Evolutionary conservation across 176 grass and related monocot genomes (phyloP), one percentile per base, ranked within the genome.

Genomic region (Carex littledalei): DNA sequence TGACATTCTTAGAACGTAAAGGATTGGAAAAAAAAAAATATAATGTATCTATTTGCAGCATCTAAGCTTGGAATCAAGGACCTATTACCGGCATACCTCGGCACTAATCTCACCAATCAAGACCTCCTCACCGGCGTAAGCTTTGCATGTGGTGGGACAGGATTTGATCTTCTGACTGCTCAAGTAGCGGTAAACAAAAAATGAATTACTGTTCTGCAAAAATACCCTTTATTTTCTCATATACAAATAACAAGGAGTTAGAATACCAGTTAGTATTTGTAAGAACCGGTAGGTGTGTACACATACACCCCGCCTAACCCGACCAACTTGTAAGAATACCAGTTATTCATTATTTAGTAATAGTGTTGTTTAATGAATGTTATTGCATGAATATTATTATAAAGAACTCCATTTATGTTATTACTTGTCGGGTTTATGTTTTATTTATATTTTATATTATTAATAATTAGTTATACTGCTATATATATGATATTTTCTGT

Each of bases 121-220:
- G 94, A 97, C 18, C 88, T 93, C 43, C 1, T 90, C 11, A 91
- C 94, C 12, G 94, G 94, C 29, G 88, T 97, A 45, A 93, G 94
- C 91, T 93, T 97, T 70, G 94, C 94, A 4, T 97, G 91, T 24
- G 94, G 91, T 4, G 94, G 91, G 29, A 86, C 90, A 13, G 91
- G 94, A 8, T 92, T 85, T 76, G 94, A 97, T 87, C 94, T 91
- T 11, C 69, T 95, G 1, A 92, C 93, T 11, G 7, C 93, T 4
- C 34, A 66, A 45, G 47, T 94, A 0, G 88, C 90, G 80, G 86
- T 87, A 83, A 3, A 45, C 13, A 63, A 24, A 14, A 55, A 15
- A 34, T 5, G 8, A 53, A 75, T 21, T 68, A 68, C 31, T 49
- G n/a, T 24, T 74, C 43, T 3, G 6, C 1, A 74, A 43, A 41